Base-by-base conservation (phyloP, 192 early-diverging fungal species). In the Umbelopsis sp. region DNA sequence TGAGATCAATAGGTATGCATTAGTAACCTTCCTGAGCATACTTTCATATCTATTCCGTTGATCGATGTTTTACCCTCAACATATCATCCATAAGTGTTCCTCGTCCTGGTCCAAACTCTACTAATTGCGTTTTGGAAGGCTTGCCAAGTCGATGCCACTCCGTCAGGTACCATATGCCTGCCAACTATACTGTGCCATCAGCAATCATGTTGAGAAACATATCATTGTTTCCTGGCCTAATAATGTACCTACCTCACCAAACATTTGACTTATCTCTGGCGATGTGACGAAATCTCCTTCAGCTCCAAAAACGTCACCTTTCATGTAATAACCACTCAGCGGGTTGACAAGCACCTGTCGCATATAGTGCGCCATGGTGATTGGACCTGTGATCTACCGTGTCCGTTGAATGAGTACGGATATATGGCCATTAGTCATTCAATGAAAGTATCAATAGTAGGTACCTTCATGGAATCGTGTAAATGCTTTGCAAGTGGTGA, bases 191-290 rank as follows among this genome's bases (percentile, higher is more conserved):
- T 47, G 36, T 10, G n/a, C 10, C 8, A 8, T 45, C n/a, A 52
- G 24, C 49, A 3, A 9, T 43, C 3, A 43, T 4, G 20, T 7
- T 20, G 14, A 2, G 20, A 62, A 36, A 20, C 1, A 34, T 53
- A 22, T 5, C 22, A 0, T 6, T 26, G 6, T 12, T 25, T 53
- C 6, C 21, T 22, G 1, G 4, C 22, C 26, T 12, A 1, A 24
- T 1, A 4, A 26, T 24, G 0, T n/a, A 21, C 53, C 47, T 79
- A 92, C 91, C 80, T 97, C 97, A 36, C 97, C 96, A 91, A 97
- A 99, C 89, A 97, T 93, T 83, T 99, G 96, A 75, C 90, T 93
- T 76, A 99, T 96, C 78, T 99, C 97, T 4, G 97, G 97, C 10
- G 94, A 95, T 5, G 97, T 99, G 20, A 91, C 90, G 83, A 99